These are phyloP conservation scores for Dothistroma septosporum DNA, from an alignment of 2,329 filamentous ascomycete genomes.

Conservation along the genomic window DNA sequence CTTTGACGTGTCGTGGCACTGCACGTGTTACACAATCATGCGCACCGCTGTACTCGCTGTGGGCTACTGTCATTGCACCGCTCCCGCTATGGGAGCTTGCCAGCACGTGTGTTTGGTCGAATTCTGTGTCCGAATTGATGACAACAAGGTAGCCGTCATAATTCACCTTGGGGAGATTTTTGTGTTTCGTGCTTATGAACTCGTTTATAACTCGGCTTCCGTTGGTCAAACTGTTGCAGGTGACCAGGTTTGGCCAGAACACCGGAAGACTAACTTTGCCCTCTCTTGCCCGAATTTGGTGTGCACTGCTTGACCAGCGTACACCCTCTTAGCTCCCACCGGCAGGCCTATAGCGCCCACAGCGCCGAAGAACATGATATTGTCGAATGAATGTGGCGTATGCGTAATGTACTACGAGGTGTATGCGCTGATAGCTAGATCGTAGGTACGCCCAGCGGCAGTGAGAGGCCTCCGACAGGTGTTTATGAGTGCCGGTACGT, in stretches of 20 bases:
- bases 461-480: slow-evolving; percentile 1
- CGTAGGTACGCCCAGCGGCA: slow-evolving; percentile 5
- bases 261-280: slow-evolving; percentile 1
- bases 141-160: slow-evolving; percentile 6
- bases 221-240: background rate
- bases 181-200: slow-evolving; percentile 4
- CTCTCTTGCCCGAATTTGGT: slow-evolving; percentile 1
- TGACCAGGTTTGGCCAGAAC: slow-evolving; percentile 1
- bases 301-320: background rate
- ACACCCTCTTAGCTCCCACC: background rate
- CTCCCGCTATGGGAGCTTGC: background rate
- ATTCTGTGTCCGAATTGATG: slow-evolving; percentile 4
- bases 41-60: background rate
- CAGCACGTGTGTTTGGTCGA: slow-evolving; percentile 6
- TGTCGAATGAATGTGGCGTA: slow-evolving; percentile 4
- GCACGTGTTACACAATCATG: background rate
- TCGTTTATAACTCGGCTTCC: slow-evolving; percentile 3
- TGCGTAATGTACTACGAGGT: slow-evolving; percentile 8
- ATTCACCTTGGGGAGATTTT: background rate
- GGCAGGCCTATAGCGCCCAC: slow-evolving; percentile 1
- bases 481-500: slow-evolving; percentile 2
- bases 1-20: background rate
- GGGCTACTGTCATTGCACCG: slow-evolving; percentile 6
- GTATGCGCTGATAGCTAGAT: slow-evolving; percentile 5
- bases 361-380: slow-evolving; percentile 7